Percentiles rank a stretch among this genome's conserved stretches.
Evolutionary conservation across 2,329 filamentous ascomycete species (phyloP).

Genomic region (Aaosphaeria pasadenensis): DNA sequence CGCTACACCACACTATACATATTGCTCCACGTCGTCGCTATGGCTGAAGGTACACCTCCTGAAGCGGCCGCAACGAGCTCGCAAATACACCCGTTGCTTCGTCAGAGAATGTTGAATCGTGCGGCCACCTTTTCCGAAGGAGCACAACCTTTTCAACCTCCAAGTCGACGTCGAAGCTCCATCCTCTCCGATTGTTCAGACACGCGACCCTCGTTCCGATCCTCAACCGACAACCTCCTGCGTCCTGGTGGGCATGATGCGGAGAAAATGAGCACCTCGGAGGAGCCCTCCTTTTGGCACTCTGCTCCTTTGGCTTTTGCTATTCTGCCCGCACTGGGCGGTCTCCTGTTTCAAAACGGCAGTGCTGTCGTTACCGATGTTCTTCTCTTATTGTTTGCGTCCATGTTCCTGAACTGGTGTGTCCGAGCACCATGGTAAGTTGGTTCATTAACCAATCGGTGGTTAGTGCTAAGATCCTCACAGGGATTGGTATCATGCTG

Average conservation of each 20-base stretch:
- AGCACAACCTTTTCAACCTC: constrained; percentile 14
- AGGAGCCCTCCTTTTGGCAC: constrained; percentile 68
- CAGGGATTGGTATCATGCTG: constrained; percentile 54
- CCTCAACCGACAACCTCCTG: constrained; percentile 69
- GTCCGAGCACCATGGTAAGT: constrained; percentile 82
- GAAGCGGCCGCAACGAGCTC: constrained; percentile 15
- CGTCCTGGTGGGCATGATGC: constrained; percentile 40
- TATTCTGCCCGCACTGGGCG: constrained; percentile 80
- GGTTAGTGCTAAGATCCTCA: neutral
- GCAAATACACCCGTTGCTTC: constrained; percentile 27
- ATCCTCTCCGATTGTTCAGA: constrained; percentile 76
- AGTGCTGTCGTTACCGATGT: constrained; percentile 80
- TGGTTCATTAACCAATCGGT: too few relatives aligned
- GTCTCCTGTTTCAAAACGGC: constrained; percentile 81
- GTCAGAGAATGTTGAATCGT: constrained; percentile 35
- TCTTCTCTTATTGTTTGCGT: constrained; percentile 74
- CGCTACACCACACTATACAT: too few relatives aligned
- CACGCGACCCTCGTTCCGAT: constrained; percentile 60
- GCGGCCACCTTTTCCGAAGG: constrained; percentile 34
- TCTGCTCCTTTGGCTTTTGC: constrained; percentile 80
- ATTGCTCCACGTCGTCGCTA: constrained; percentile 7
- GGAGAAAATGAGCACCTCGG: constrained; percentile 32
- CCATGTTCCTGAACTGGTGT: constrained; percentile 88
- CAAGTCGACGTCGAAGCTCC: constrained; percentile 65
- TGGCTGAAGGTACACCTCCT: constrained; percentile 22